phyloP scores from a whole-genome alignment of 164 flowering plant species.

The Warburgia ugandensis region DNA sequence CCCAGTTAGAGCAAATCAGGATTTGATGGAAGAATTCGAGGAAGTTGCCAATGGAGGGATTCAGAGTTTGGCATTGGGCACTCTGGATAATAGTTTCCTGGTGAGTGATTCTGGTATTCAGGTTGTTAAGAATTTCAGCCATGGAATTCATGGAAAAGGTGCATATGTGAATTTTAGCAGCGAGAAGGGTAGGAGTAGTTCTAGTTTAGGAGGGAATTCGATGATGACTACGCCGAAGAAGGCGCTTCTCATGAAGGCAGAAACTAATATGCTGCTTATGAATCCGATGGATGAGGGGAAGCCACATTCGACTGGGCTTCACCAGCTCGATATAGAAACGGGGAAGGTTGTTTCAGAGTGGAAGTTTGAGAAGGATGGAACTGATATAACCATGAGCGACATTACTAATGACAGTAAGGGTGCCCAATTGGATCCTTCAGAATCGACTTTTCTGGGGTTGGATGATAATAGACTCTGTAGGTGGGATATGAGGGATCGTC shows the following conservation, averaged over 20 bases:
- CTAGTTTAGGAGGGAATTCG: too few relatives aligned
- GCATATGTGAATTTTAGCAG: constrained; percentile 55
- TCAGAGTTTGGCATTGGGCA: constrained; percentile 93
- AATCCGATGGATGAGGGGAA: constrained; percentile 57
- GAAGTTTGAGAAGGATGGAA: constrained; percentile 89
- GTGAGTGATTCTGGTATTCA: constrained; percentile 83
- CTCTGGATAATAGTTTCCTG: constrained; percentile 90
- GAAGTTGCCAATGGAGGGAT: constrained; percentile 76
- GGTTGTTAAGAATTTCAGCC: constrained; percentile 83
- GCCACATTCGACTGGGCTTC: constrained; percentile 53
- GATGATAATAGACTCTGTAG: constrained; percentile 84
- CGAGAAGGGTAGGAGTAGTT: too few relatives aligned
- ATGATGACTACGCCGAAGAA: constrained; percentile 59
- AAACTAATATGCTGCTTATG: constrained; percentile 87
- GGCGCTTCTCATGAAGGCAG: constrained; percentile 81
- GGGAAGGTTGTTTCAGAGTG: constrained; percentile 82
- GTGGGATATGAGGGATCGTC: constrained; percentile 93
- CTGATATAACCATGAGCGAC: constrained; percentile 77
- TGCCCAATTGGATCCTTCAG: constrained; percentile 88
- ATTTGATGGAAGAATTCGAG: constrained; percentile 80
- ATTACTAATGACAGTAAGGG: constrained; percentile 78
- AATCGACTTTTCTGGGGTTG: constrained; percentile 86
- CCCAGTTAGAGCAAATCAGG: constrained; percentile 34
- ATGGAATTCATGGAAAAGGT: constrained; percentile 97
- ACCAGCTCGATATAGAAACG: constrained; percentile 85